Percentiles rank a stretch among this genome's conserved stretches.
Conservation (phyloP, 2,329 filamentous ascomycete species). For the Passalora sequoiae region DNA sequence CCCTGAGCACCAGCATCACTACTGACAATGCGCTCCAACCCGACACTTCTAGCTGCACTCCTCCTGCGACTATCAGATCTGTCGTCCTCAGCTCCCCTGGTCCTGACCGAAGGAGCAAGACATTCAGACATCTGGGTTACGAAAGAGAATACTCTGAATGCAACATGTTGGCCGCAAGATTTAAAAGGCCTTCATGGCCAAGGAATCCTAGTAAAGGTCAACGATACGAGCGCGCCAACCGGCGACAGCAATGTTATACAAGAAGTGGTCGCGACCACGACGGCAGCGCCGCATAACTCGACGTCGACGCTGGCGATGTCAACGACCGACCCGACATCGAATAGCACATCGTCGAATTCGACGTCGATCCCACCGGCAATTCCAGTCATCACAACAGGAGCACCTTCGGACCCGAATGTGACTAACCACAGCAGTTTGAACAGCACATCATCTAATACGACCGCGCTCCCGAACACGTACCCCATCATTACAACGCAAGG, state of each 20-base stretch:
- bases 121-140: conserved; percentile 12
- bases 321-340: neutral
- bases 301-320: too few species aligned
- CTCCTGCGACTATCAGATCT: conserved; percentile 1
- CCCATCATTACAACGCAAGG: neutral
- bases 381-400: neutral
- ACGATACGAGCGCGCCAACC: neutral
- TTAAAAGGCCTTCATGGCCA: neutral
- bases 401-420: too few species aligned
- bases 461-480: neutral
- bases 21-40: conserved; percentile 5
- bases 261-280: too few species aligned
- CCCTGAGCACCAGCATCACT: too few species aligned
- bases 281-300: too few species aligned
- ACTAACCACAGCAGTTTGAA: too few species aligned
- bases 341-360: neutral
- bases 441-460: neutral
- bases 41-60: neutral
- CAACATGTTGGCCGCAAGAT: conserved; percentile 11
- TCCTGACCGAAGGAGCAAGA: neutral
- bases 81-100: conserved; percentile 5
- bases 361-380: neutral
- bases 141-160: conserved; percentile 21
- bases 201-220: conserved; percentile 1
- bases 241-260: neutral